Percentiles rank a stretch among this genome's conserved stretches.
These are phyloP conservation scores for Marasmius fiardii DNA, from an alignment of 1,284 basidiomycete genomes.

Conservation along the genomic window DNA sequence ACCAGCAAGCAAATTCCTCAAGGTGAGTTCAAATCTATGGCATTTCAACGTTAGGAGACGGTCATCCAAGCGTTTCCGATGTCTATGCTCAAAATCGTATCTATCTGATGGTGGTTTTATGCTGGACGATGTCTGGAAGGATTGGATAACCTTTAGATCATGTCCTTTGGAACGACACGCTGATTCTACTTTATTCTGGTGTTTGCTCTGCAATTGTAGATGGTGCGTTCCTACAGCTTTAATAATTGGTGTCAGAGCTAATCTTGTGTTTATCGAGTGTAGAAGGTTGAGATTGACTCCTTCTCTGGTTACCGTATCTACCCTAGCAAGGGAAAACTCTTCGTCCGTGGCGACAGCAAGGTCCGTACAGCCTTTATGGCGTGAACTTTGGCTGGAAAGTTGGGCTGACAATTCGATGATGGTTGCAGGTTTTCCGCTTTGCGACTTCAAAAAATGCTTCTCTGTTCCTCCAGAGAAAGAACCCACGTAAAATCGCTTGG, in stretches of 20 bases:
- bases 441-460: constrained; percentile 88
- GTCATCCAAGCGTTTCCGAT: constrained; percentile 5
- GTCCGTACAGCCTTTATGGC: constrained; percentile 49
- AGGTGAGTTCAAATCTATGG: not conserved
- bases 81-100: constrained; percentile 10
- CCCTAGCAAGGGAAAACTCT: constrained; percentile 93
- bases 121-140: constrained; percentile 39
- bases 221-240: constrained; percentile 39
- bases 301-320: constrained; percentile 97
- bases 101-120: constrained; percentile 19
- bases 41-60: not conserved
- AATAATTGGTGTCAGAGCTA: constrained; percentile 3
- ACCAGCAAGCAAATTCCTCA: not conserved
- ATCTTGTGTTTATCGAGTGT: constrained; percentile 32
- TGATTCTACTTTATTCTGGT: constrained; percentile 11
- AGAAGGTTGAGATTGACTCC: constrained; percentile 97
- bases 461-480: constrained; percentile 99
- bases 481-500: constrained; percentile 99
- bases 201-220: constrained; percentile 28
- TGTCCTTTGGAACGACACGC: constrained; percentile 15
- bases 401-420: constrained; percentile 3
- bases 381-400: not conserved
- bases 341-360: constrained; percentile 96
- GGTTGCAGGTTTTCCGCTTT: constrained; percentile 85
- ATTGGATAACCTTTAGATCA: constrained; percentile 37